Evolutionary conservation across 139 green algal species (phyloP).

Genomic region (Nannochloris sp.): DNA sequence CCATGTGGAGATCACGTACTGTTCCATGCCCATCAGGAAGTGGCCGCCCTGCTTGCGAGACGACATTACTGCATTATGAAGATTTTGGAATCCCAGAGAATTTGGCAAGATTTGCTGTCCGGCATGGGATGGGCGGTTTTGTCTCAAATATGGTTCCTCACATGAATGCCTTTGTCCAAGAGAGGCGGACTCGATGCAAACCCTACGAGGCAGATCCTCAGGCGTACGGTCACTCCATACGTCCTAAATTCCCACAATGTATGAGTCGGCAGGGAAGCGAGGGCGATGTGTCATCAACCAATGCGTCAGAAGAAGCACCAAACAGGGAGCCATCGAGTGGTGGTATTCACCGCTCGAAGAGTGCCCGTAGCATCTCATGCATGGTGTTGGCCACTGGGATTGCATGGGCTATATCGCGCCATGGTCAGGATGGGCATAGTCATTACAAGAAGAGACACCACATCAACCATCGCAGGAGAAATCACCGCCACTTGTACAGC

Average conservation of each 20-base stretch:
- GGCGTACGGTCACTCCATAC: conserved; percentile 15
- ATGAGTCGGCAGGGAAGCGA: background rate
- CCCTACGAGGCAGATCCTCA: conserved; percentile 19
- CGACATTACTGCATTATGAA: conserved; percentile 79
- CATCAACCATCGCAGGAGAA: no score
- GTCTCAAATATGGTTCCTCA: conserved; percentile 58
- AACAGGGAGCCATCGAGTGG: background rate
- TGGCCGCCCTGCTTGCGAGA: conserved; percentile 57
- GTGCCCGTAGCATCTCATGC: conserved; percentile 16
- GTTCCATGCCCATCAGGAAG: conserved; percentile 56
- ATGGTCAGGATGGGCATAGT: no score
- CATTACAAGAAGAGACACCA: no score
- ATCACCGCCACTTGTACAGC: no score
- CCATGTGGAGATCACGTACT: conserved; percentile 50
- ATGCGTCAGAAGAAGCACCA: no score
- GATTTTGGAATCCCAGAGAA: conserved; percentile 64
- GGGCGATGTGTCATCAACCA: background rate
- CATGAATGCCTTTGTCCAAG: conserved; percentile 48
- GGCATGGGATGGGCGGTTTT: conserved; percentile 80
- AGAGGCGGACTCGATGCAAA: conserved; percentile 31
- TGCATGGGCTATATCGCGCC: conserved; percentile 19
- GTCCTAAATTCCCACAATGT: background rate
- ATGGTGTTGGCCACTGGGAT: conserved; percentile 30
- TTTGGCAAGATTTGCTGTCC: conserved; percentile 57
- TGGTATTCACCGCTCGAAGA: background rate